A percentile compares a stretch with the other conserved stretches of the same genome.
Evolutionary conservation across 495 filamentous ascomycete species (phyloP).

Genomic region (Penicillium arizonense): DNA sequence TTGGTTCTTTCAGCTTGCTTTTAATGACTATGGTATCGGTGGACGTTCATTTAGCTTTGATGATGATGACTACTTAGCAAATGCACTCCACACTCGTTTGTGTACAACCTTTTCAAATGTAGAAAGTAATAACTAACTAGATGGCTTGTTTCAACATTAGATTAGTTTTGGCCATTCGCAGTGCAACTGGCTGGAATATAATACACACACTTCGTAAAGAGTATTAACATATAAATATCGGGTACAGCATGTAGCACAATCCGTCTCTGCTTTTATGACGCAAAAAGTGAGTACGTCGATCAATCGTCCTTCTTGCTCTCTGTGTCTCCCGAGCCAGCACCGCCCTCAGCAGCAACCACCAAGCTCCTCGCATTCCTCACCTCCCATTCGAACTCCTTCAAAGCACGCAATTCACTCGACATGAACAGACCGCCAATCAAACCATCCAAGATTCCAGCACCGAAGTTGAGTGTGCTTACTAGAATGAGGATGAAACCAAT

Average conservation of each 20-base stretch:
- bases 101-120: slow-evolving; percentile 2
- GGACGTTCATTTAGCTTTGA: background rate
- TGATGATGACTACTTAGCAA: slow-evolving; percentile 8
- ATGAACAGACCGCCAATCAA: slow-evolving; percentile 86
- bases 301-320: slow-evolving; percentile 7
- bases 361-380: slow-evolving; percentile 63
- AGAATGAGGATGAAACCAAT: slow-evolving; percentile 80
- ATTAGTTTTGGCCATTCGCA: slow-evolving; percentile 3
- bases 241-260: background rate
- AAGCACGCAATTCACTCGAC: slow-evolving; percentile 71
- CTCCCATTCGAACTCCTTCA: slow-evolving; percentile 97
- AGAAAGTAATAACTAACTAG: background rate
- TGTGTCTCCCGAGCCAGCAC: background rate
- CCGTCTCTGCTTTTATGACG: background rate
- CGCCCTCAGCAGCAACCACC: slow-evolving; percentile 19
- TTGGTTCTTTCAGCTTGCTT: slow-evolving; percentile 1
- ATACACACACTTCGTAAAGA: background rate
- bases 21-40: slow-evolving; percentile 1
- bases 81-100: slow-evolving; percentile 25
- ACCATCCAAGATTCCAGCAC: slow-evolving; percentile 75
- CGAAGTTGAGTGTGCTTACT: slow-evolving; percentile 71
- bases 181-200: background rate
- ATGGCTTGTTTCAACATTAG: background rate
- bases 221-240: background rate
- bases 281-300: background rate